Conservation (phyloP, 768 basidiomycete genomes). For the Pisolithus albus region DNA sequence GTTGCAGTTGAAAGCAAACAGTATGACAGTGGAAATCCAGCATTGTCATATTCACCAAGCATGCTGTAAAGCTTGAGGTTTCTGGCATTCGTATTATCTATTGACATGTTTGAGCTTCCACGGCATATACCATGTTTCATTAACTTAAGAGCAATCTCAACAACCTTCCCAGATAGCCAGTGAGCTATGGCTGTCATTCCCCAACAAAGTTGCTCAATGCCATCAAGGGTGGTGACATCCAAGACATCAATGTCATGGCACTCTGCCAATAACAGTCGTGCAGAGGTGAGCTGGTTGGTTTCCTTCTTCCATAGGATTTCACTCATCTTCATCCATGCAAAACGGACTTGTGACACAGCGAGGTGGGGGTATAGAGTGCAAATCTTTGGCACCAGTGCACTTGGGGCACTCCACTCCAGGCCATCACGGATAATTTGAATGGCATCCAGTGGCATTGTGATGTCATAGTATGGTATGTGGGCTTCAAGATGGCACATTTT, state of each 20-base stretch:
- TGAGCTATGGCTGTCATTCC: slow-evolving; percentile 1
- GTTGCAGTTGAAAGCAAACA: slow-evolving; percentile 17
- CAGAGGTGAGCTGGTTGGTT: slow-evolving; percentile 19
- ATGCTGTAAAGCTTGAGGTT: slow-evolving; percentile 21
- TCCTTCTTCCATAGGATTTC: slow-evolving; percentile 19
- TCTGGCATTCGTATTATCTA: neutral
- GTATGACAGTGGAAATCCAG: slow-evolving; percentile 20
- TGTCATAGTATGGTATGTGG: slow-evolving; percentile 36
- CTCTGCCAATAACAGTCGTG: slow-evolving; percentile 17
- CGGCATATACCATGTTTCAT: slow-evolving; percentile 8
- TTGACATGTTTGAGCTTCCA: neutral
- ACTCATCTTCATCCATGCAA: slow-evolving; percentile 23
- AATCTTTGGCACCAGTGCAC: slow-evolving; percentile 26
- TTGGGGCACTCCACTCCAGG: slow-evolving; percentile 17
- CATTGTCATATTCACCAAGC: slow-evolving; percentile 16
- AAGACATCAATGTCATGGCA: neutral
- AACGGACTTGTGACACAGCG: slow-evolving; percentile 19
- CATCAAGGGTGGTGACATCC: slow-evolving; percentile 5
- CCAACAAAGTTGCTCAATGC: slow-evolving; percentile 12
- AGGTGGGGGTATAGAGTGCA: slow-evolving; percentile 25
- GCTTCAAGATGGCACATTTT: slow-evolving; percentile 31
- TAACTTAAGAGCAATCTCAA: slow-evolving; percentile 9
- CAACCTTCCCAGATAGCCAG: slow-evolving; percentile 3
- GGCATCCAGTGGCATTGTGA: slow-evolving; percentile 32
- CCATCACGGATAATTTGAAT: slow-evolving; percentile 27